Conservation (phyloP, 805 yeast genomes). For the Saccharomycopsis sp. region DNA sequence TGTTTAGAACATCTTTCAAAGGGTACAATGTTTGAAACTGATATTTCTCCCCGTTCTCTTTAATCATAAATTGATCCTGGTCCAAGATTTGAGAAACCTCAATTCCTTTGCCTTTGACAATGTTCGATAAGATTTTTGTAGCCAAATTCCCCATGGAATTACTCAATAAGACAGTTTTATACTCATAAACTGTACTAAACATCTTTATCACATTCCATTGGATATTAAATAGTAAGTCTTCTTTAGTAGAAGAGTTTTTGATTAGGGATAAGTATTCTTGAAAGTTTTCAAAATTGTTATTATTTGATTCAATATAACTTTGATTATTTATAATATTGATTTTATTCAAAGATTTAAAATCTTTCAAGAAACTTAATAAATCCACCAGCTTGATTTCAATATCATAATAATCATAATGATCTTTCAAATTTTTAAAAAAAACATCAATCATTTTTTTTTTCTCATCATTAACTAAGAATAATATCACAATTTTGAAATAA, state of each 20-base stretch:
- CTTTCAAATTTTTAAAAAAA: slow-evolving; percentile 3
- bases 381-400: slow-evolving; percentile 9
- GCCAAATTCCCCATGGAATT: slow-evolving; percentile 37
- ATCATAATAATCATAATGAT: slow-evolving; percentile 2
- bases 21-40: slow-evolving; percentile 29
- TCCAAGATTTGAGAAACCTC: slow-evolving; percentile 28
- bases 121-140: slow-evolving; percentile 32
- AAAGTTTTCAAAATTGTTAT: neutral
- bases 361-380: slow-evolving; percentile 8
- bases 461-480: slow-evolving; percentile 5
- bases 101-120: slow-evolving; percentile 30
- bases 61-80: slow-evolving; percentile 24
- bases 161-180: slow-evolving; percentile 28
- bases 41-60: slow-evolving; percentile 6
- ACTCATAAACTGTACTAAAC: slow-evolving; percentile 24
- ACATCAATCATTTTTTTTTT: neutral
- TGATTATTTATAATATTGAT: slow-evolving; percentile 5
- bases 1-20: slow-evolving; percentile 31
- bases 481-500: slow-evolving; percentile 8
- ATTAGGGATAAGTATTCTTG: slow-evolving; percentile 8
- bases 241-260: slow-evolving; percentile 10
- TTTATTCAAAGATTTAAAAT: slow-evolving; percentile 1
- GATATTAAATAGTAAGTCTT: slow-evolving; percentile 14
- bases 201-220: slow-evolving; percentile 8
- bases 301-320: neutral